Conservation (phyloP, 306 rosid genomes). For the Malus sylvestris region DNA sequence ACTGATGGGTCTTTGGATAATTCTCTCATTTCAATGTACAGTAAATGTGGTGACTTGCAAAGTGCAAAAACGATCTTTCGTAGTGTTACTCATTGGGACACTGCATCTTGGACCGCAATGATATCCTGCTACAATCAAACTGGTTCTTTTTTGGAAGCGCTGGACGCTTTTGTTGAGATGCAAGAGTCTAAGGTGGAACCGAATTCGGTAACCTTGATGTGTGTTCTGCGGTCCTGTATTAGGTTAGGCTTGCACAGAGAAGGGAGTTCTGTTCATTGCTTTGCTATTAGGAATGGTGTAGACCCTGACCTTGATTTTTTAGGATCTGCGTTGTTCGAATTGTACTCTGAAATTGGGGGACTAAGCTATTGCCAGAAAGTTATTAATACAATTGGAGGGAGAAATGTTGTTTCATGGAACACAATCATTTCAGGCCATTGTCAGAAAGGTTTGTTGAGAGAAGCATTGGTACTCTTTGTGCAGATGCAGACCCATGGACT, state of each 20-base stretch:
- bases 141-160: slow-evolving; percentile 40
- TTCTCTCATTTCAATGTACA: slow-evolving; percentile 60
- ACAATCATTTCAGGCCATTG: slow-evolving; percentile 53
- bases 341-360: slow-evolving; percentile 55
- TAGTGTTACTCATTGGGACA: slow-evolving; percentile 18
- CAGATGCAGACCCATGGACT: slow-evolving; percentile 47
- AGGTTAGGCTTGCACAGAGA: slow-evolving; percentile 56
- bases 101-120: slow-evolving; percentile 73
- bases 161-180: slow-evolving; percentile 43
- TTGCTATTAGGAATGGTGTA: slow-evolving; percentile 47
- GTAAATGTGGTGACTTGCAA: slow-evolving; percentile 52
- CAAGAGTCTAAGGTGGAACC: slow-evolving; percentile 43
- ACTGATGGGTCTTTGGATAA: slow-evolving; percentile 40
- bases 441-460: slow-evolving; percentile 42
- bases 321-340: slow-evolving; percentile 59
- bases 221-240: slow-evolving; percentile 52
- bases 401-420: slow-evolving; percentile 56
- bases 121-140: slow-evolving; percentile 60
- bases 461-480: slow-evolving; percentile 50
- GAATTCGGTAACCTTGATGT: slow-evolving; percentile 57
- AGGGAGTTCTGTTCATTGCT: slow-evolving; percentile 72
- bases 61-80: slow-evolving; percentile 41
- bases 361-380: slow-evolving; percentile 37
- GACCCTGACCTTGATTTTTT: slow-evolving; percentile 45
- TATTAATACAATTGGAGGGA: slow-evolving; percentile 39